A percentile compares a stretch with the other conserved stretches of the same genome.
phyloP scores from a whole-genome alignment of 139 green algal species.

The Closterium sp. region DNA sequence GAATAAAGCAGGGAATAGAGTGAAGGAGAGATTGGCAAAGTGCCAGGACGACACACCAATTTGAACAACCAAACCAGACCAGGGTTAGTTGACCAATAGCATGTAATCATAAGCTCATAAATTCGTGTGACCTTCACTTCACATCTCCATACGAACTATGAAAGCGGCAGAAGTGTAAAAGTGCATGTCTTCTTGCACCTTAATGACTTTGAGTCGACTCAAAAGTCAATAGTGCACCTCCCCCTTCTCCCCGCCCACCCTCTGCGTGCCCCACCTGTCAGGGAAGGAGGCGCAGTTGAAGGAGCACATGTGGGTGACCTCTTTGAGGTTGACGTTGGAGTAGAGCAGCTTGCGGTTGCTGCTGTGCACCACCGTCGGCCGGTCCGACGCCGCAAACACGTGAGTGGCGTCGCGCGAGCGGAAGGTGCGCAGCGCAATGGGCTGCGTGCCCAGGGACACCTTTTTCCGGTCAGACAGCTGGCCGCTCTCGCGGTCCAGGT shows the following conservation, averaged over 20 bases:
- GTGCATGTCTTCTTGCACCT: background rate
- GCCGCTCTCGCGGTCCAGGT: constrained; percentile 36
- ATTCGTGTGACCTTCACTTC: too few species aligned
- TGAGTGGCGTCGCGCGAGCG: constrained; percentile 56
- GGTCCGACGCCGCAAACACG: constrained; percentile 91
- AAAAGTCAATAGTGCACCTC: background rate
- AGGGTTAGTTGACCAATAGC: too few species aligned
- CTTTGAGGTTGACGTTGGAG: constrained; percentile 92
- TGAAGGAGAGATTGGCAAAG: too few species aligned
- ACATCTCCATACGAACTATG: too few species aligned
- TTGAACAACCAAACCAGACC: too few species aligned
- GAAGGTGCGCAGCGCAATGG: constrained; percentile 81
- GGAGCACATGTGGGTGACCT: constrained; percentile 66
- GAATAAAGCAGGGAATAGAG: too few species aligned
- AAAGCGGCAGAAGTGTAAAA: too few species aligned
- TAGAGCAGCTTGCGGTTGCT: constrained; percentile 92
- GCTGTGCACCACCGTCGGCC: constrained; percentile 92
- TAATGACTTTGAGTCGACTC: too few species aligned
- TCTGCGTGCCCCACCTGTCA: constrained; percentile 30
- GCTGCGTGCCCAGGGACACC: constrained; percentile 86
- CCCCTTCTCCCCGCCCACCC: background rate
- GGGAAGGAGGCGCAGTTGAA: constrained; percentile 60
- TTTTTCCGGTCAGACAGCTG: constrained; percentile 73
- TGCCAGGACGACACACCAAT: too few species aligned
- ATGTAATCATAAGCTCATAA: too few species aligned